Percentiles rank a stretch among this genome's conserved stretches.
Conservation (phyloP, 441 rosid species). For the Bruguiera hainesii region DNA sequence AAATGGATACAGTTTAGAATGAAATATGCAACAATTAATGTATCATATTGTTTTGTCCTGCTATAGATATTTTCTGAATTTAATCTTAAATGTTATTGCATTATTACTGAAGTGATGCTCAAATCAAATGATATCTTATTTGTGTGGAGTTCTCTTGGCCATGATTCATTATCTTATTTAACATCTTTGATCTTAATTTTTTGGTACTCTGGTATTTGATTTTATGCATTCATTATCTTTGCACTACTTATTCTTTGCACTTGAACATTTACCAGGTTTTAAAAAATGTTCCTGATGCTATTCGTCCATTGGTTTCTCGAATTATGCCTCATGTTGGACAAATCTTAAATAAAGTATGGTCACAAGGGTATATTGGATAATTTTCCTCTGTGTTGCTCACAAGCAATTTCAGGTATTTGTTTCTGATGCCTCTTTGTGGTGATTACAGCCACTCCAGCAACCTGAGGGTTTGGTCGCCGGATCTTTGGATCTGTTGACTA, state of each 20-base stretch:
- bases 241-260: constrained; percentile 8
- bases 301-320: constrained; percentile 78
- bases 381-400: constrained; percentile 7
- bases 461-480: constrained; percentile 88
- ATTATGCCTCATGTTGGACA: constrained; percentile 79
- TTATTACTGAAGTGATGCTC: neutral
- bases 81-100: neutral
- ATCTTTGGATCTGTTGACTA: constrained; percentile 86
- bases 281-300: constrained; percentile 75
- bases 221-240: neutral
- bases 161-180: no score
- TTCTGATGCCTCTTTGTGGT: constrained; percentile 33
- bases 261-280: constrained; percentile 51
- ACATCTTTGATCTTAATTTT: no score
- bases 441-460: constrained; percentile 77
- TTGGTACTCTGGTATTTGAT: neutral
- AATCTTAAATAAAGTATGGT: constrained; percentile 60
- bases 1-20: neutral
- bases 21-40: neutral
- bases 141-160: neutral
- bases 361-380: constrained; percentile 14
- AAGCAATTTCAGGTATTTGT: constrained; percentile 18
- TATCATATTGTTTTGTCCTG: neutral
- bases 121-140: neutral
- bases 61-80: neutral